Percentiles rank a stretch among this genome's conserved stretches.
Conservation (phyloP, 208 protist species). For the Leishmania major region DNA sequence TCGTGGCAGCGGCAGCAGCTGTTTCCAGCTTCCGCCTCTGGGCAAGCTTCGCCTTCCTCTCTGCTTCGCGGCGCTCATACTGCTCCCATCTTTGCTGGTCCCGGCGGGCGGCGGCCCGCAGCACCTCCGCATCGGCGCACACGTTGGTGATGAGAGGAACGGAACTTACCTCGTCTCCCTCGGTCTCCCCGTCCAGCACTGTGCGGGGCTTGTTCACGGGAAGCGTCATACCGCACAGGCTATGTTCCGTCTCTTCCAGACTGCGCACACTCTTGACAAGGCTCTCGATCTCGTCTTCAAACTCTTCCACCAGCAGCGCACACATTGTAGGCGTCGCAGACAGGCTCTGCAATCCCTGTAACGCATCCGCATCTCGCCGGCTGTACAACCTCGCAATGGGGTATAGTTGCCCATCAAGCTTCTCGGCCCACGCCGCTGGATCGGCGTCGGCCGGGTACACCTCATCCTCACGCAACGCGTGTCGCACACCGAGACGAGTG, state of each 20-base stretch:
- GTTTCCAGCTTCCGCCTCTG: conserved; percentile 3
- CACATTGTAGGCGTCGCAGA: conserved; percentile 50
- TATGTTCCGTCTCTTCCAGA: conserved; percentile 48
- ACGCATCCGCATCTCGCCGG: conserved; percentile 34
- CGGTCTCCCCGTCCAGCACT: conserved; percentile 7
- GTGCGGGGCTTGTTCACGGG: not conserved
- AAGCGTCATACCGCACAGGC: conserved; percentile 60
- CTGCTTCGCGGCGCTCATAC: conserved; percentile 36
- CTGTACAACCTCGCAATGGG: conserved; percentile 58
- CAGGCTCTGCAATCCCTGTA: conserved; percentile 25
- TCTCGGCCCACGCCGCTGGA: conserved; percentile 17
- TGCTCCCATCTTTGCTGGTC: conserved; percentile 48
- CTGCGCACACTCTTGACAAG: conserved; percentile 52
- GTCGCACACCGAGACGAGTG: conserved; percentile 7
- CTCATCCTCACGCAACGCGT: conserved; percentile 39
- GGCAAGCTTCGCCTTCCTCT: not conserved
- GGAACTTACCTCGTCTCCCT: conserved; percentile 20
- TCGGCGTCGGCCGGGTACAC: conserved; percentile 21
- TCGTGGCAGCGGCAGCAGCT: not conserved
- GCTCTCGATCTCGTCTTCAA: conserved; percentile 62
- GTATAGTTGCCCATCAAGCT: conserved; percentile 8
- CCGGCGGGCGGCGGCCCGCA: conserved; percentile 31
- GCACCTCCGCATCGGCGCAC: conserved; percentile 35
- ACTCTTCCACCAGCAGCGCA: conserved; percentile 54
- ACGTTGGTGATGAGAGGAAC: conserved; percentile 28